phyloP scores from a whole-genome alignment of 345 rosid genomes.

The Eucalyptus paniculata region DNA sequence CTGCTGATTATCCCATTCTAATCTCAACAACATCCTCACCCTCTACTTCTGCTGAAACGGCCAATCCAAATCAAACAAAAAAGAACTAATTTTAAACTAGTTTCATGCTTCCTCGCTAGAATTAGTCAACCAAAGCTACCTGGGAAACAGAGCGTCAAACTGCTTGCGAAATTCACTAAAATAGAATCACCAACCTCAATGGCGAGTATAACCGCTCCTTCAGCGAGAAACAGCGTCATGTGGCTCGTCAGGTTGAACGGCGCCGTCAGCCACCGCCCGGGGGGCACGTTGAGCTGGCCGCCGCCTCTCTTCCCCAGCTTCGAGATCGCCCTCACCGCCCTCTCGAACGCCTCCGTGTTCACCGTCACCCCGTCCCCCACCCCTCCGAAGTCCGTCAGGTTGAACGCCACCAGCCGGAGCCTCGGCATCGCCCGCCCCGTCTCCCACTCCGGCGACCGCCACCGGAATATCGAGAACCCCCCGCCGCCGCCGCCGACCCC shows the following conservation, averaged over 20 bases:
- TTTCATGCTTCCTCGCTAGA: background rate
- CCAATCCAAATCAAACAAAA: background rate
- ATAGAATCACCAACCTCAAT: conserved; percentile 37
- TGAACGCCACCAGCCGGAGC: conserved; percentile 52
- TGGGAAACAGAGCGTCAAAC: background rate
- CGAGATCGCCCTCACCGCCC: conserved; percentile 70
- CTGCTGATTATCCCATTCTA: background rate
- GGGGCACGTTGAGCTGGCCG: conserved; percentile 91
- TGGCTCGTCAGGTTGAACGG: conserved; percentile 95
- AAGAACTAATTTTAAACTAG: background rate
- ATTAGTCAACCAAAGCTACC: background rate
- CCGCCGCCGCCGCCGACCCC: conserved; percentile 8
- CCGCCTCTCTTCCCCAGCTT: conserved; percentile 66
- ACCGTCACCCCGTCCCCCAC: conserved; percentile 78
- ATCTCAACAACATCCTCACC: background rate
- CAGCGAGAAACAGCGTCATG: conserved; percentile 83
- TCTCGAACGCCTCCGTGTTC: conserved; percentile 82
- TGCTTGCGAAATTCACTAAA: background rate
- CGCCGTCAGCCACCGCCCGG: conserved; percentile 91
- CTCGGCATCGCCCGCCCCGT: conserved; percentile 22
- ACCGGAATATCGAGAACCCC: conserved; percentile 25
- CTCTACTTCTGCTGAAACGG: background rate
- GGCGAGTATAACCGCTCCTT: conserved; percentile 78
- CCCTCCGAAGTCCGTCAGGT: conserved; percentile 86
- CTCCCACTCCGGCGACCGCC: conserved; percentile 13